Percentiles rank a stretch among this genome's conserved stretches.
Conservation (phyloP, 352 stramenopile genomes). For the Phytopythium sindhum region DNA sequence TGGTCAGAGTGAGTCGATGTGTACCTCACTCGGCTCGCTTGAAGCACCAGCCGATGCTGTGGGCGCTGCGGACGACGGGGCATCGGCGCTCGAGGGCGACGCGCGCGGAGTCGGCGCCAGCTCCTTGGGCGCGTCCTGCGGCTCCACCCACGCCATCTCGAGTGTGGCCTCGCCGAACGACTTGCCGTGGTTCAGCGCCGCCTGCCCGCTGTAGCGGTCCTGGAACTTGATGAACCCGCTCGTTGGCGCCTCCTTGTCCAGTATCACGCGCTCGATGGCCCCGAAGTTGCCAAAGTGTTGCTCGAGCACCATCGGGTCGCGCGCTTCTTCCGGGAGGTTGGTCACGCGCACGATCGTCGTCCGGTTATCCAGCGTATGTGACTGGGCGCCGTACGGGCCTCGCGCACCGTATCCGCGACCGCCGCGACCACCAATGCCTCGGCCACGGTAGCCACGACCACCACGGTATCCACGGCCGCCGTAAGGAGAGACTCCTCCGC, state of each 20-base stretch:
- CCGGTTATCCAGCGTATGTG: constrained; percentile 79
- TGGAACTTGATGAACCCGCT: constrained; percentile 83
- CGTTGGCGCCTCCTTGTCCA: constrained; percentile 38
- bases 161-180: constrained; percentile 56
- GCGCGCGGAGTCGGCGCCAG: constrained; percentile 17
- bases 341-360: constrained; percentile 81
- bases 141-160: constrained; percentile 62
- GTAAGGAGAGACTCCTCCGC: constrained; percentile 14
- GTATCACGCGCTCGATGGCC: constrained; percentile 68
- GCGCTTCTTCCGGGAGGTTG: constrained; percentile 71
- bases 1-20: background rate
- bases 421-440: constrained; percentile 39
- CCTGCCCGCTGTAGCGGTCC: constrained; percentile 71
- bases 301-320: constrained; percentile 69
- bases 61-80: background rate
- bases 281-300: constrained; percentile 88
- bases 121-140: constrained; percentile 46
- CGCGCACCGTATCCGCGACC: constrained; percentile 22
- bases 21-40: background rate
- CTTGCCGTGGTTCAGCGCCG: constrained; percentile 55
- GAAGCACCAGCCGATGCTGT: background rate
- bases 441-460: constrained; percentile 47
- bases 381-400: constrained; percentile 30
- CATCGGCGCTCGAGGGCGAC: background rate
- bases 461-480: constrained; percentile 31